phyloP scores from a whole-genome alignment of 2,329 filamentous ascomycete species.

The Akanthomyces uredinophilus region DNA sequence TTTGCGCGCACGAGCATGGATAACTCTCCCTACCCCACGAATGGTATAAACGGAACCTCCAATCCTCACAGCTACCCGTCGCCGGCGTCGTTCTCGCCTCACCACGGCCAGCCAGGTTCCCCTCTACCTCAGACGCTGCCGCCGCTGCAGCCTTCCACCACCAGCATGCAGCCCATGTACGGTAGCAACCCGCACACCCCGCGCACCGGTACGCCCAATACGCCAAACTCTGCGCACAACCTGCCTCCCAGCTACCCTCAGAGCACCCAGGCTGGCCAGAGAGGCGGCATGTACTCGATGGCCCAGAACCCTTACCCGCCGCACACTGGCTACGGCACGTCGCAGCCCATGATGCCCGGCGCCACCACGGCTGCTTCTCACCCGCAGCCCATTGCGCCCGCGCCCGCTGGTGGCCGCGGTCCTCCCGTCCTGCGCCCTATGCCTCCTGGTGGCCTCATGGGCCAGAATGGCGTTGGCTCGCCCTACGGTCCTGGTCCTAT shows the following conservation, averaged over 20 bases:
- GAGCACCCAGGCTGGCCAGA: conserved; percentile 42
- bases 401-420: conserved; percentile 52
- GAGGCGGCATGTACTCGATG: conserved; percentile 50
- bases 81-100: conserved; percentile 46
- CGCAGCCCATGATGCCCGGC: conserved; percentile 60
- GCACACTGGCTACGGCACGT: conserved; percentile 51
- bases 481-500: conserved; percentile 56
- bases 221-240: conserved; percentile 49
- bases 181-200: conserved; percentile 57
- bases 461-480: conserved; percentile 51
- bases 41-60: conserved; percentile 51
- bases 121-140: conserved; percentile 51
- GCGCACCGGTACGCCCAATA: conserved; percentile 58
- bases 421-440: conserved; percentile 64
- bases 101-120: conserved; percentile 44
- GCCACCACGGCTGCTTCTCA: conserved; percentile 62
- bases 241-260: conserved; percentile 51
- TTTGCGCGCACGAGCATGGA: conserved; percentile 45
- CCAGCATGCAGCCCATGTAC: conserved; percentile 44
- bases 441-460: conserved; percentile 61
- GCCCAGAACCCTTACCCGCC: conserved; percentile 51
- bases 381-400: conserved; percentile 71
- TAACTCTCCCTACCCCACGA: conserved; percentile 49
- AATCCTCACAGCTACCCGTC: conserved; percentile 46
- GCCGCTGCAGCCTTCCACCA: conserved; percentile 45